Evolutionary conservation across 2,329 filamentous ascomycete species (phyloP).

Genomic region (Drechslerella coelobrocha): DNA sequence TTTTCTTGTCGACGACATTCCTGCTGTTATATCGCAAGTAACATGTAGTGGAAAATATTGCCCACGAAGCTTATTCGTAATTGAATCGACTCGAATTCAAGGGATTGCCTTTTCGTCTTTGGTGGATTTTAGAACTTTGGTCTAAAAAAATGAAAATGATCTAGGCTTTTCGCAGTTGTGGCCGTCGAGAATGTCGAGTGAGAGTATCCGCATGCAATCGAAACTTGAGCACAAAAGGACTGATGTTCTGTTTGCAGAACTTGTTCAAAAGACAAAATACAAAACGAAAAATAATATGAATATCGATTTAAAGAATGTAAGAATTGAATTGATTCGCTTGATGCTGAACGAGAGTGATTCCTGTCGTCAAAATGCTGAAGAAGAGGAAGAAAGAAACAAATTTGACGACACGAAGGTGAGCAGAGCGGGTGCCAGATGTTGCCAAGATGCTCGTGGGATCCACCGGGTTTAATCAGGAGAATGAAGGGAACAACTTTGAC

Average conservation of each 20-base stretch:
- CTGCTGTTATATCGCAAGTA: slow-evolving; percentile 26
- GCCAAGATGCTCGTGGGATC: slow-evolving; percentile 37
- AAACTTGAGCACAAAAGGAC: background rate
- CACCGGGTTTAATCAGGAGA: slow-evolving; percentile 24
- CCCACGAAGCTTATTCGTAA: background rate
- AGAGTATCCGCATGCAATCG: background rate
- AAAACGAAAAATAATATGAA: slow-evolving; percentile 3
- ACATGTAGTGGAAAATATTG: slow-evolving; percentile 16
- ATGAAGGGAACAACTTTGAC: slow-evolving; percentile 34
- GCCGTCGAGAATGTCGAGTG: slow-evolving; percentile 1
- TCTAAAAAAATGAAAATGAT: background rate
- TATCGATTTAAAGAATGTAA: slow-evolving; percentile 20
- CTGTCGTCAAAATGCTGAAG: slow-evolving; percentile 26
- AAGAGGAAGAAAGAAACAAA: slow-evolving; percentile 8
- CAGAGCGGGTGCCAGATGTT: slow-evolving; percentile 29
- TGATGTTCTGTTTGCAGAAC: background rate
- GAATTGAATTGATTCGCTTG: slow-evolving; percentile 14
- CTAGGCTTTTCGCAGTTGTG: background rate
- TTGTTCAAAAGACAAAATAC: slow-evolving; percentile 5
- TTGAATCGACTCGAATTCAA: background rate
- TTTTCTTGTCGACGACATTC: slow-evolving; percentile 34
- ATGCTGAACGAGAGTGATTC: slow-evolving; percentile 26
- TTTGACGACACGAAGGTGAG: slow-evolving; percentile 41
- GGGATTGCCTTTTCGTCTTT: background rate
- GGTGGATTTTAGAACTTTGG: background rate